Evolutionary conservation across 306 rosid genomes (phyloP), one percentile per base, ranked within the genome.

Genomic region (Vigna angularis): DNA sequence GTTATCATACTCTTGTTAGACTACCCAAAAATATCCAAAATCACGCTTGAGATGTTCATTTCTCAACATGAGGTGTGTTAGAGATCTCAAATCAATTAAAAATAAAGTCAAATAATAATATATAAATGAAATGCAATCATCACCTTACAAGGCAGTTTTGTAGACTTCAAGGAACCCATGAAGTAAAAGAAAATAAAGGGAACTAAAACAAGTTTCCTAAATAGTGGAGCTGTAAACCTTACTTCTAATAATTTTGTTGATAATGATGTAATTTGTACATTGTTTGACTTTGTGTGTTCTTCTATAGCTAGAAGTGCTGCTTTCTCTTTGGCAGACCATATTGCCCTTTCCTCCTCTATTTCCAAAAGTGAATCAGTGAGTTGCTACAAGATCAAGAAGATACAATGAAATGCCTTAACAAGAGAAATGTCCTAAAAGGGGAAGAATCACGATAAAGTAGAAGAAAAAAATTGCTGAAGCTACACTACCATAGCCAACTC

Each of bases 321-420:
- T 81, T 87, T 95, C 89, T 88, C 96, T 76, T 92, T 95, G 24
- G 93, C 82, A 15, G 90, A 85, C 97, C 97, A 89, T 64, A 92
- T 77, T 82, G 93, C 98, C 73, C 87, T 95, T 84, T 89, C 98
- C 87, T 95, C 98, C 85, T 95, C 98, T 87, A 88, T 88, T 83
- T 85, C 93, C 83, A 95, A 83, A 79, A 95, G 98, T 74, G 98
- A 85, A 83, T 95, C 90, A 56, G 98, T 85, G 59, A 92, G 97
- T 83, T 88, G 90, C 98, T 92, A 85, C 87, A 82, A 82, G 82
- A 76, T 55, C 71, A 81, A 66, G 73, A 72, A 71, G 75, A 73
- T 56, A 28, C 69, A 82, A 67, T 56, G 70, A 68, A 69, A 55
- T 52, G 75, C 63, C 30, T 76, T 64, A 53, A 32, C 49, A 63